A percentile compares a stretch with the other conserved stretches of the same genome.
Conservation (phyloP, 352 stramenopile species). For the Phytophthora pistaciae region DNA sequence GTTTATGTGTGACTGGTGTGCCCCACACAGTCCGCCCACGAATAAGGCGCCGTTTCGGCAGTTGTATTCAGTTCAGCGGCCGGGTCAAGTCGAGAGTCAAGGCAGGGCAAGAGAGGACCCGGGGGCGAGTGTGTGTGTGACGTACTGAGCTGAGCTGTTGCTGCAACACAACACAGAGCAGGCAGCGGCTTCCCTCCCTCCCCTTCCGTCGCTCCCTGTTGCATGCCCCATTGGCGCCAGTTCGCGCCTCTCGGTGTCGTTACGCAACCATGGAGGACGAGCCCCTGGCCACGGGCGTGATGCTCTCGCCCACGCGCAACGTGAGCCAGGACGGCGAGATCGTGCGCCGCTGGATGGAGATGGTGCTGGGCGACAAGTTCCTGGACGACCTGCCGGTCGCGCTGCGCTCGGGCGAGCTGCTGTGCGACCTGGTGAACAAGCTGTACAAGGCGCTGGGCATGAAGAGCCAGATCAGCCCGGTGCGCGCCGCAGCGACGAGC, state of each 20-base stretch:
- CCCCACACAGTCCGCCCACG: neutral
- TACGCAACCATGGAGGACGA: constrained; percentile 34
- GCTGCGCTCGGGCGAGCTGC: constrained; percentile 67
- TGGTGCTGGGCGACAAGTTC: constrained; percentile 88
- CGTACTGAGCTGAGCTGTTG: constrained; percentile 21
- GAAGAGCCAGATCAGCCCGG: constrained; percentile 59
- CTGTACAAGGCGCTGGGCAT: constrained; percentile 84
- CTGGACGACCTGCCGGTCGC: constrained; percentile 51
- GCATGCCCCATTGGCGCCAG: constrained; percentile 30
- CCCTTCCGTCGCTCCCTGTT: constrained; percentile 2
- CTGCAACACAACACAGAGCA: neutral
- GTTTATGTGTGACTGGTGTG: constrained; percentile 6
- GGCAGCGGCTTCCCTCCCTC: constrained; percentile 11
- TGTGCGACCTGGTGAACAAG: constrained; percentile 79
- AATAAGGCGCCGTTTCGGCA: constrained; percentile 14
- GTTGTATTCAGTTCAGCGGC: constrained; percentile 32
- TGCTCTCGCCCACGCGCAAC: constrained; percentile 49
- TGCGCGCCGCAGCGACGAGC: constrained; percentile 12
- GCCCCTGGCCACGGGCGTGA: constrained; percentile 33
- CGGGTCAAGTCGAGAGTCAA: constrained; percentile 7
- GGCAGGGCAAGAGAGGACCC: neutral
- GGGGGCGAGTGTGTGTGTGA: constrained; percentile 7
- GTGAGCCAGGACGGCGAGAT: constrained; percentile 70
- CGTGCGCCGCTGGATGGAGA: constrained; percentile 88
- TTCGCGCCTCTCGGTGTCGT: constrained; percentile 20